Base-by-base conservation (phyloP, 2,329 filamentous ascomycete species). In the Trichophyton verrucosum region DNA sequence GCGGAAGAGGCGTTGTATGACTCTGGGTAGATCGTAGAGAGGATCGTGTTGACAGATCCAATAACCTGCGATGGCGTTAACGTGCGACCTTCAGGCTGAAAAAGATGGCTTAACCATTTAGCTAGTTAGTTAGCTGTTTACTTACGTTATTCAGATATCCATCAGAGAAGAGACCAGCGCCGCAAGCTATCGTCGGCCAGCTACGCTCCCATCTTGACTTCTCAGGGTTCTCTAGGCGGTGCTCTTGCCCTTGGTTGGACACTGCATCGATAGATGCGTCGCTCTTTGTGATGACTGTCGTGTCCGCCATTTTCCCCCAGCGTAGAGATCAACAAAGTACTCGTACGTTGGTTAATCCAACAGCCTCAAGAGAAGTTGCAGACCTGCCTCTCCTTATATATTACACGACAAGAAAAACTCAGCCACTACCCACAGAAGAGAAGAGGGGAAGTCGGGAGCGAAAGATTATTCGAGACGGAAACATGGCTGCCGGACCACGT, bases 151-250 rank as follows among this genome's bases (percentile, higher is more conserved):
- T 95, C 70, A 96, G 83, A 73, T 96, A 96, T 15, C 91, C 91
- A 73, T 96, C 91, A 24, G 87, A 91, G 74, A 96, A 96, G 1
- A 96, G 80, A 68, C 91, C 91, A 58, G 91, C 88, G 65, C 91
- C 91, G 69, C 90, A 95, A 49, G 91, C 91, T 66, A 96, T 86
- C 0, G 90, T 87, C 13, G 91, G 89, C 80, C 83, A 85, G 17
- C 81, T 76, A 56, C 82, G 77, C 64, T 82, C 76, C 81, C 78
- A 80, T 61, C 76, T 73, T 56, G 69, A 68, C 61, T 77, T 76
- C 47, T 44, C 15, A 1, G 44, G 59, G 30, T 61, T 62, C 6
- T 62, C 59, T 2, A 64, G 61, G n/a, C 58, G 22, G 6, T 57
- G 30, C 36, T 60, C 44, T 13, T 57, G 59, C 3, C 51, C 24